phyloP scores from a whole-genome alignment of 805 yeast genomes.

The Nakazawaea anatomiae region DNA sequence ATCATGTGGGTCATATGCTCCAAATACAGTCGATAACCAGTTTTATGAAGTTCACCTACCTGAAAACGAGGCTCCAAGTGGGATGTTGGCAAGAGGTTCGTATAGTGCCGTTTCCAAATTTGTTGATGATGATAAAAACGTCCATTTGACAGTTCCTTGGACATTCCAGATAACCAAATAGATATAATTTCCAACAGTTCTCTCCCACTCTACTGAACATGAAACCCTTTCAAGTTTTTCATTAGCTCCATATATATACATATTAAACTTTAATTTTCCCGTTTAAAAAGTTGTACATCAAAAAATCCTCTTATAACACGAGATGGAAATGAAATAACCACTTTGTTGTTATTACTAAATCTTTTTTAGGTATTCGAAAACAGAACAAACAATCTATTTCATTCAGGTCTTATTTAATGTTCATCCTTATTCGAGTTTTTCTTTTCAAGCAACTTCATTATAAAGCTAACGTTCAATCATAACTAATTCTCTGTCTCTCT shows the following conservation, averaged over 20 bases:
- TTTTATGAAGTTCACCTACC: conserved; percentile 64
- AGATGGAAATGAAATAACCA: no score
- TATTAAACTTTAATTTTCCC: background rate
- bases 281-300: no score
- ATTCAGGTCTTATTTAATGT: no score
- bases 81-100: conserved; percentile 80
- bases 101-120: conserved; percentile 79
- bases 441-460: background rate
- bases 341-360: no score
- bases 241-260: background rate
- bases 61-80: conserved; percentile 87
- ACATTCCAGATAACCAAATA: conserved; percentile 70
- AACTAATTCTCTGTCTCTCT: background rate
- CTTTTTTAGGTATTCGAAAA: no score
- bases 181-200: no score
- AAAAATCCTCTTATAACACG: no score
- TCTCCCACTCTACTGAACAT: no score
- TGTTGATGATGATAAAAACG: conserved; percentile 77
- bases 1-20: conserved; percentile 88
- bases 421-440: no score
- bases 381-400: no score
- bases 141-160: conserved; percentile 78
- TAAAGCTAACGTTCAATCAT: background rate
- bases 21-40: conserved; percentile 77
- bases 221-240: no score